A percentile compares a stretch with the other conserved stretches of the same genome.
Conservation (phyloP, 345 rosid genomes). For the Populus davidiana region DNA sequence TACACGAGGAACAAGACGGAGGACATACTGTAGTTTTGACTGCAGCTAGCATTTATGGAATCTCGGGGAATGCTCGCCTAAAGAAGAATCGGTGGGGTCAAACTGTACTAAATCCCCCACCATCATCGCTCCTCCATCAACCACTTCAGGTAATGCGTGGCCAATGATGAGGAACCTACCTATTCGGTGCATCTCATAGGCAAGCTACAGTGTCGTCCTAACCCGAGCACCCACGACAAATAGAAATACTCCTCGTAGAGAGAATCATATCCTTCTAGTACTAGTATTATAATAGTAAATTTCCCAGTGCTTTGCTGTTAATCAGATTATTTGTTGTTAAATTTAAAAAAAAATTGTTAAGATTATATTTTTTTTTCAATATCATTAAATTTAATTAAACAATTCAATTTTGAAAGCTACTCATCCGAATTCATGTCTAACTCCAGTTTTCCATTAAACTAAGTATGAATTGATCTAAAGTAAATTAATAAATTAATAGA, state of each 20-base stretch:
- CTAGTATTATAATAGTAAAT: too few relatives aligned
- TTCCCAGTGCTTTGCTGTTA: too few relatives aligned
- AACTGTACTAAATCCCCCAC: background rate
- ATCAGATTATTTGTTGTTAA: too few relatives aligned
- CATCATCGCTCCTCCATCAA: background rate
- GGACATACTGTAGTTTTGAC: background rate
- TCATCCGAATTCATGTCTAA: rapidly evolving
- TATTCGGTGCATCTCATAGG: background rate
- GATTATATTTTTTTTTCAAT: too few relatives aligned
- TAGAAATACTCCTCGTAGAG: too few relatives aligned
- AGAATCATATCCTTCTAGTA: background rate
- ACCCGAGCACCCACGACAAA: background rate
- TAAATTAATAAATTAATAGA: too few relatives aligned
- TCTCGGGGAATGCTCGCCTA: background rate
- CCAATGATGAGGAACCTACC: background rate
- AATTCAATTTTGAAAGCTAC: too few relatives aligned
- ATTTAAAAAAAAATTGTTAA: too few relatives aligned
- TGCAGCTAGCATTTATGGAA: background rate
- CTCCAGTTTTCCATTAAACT: too few relatives aligned
- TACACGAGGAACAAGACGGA: background rate
- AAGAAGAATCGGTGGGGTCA: background rate
- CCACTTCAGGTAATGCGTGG: background rate
- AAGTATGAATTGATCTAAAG: rapidly evolving
- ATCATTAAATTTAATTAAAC: too few relatives aligned
- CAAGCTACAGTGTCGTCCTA: background rate